Evolutionary conservation across 768 basidiomycete species (phyloP).

Genomic region (Mycena vulgaris): DNA sequence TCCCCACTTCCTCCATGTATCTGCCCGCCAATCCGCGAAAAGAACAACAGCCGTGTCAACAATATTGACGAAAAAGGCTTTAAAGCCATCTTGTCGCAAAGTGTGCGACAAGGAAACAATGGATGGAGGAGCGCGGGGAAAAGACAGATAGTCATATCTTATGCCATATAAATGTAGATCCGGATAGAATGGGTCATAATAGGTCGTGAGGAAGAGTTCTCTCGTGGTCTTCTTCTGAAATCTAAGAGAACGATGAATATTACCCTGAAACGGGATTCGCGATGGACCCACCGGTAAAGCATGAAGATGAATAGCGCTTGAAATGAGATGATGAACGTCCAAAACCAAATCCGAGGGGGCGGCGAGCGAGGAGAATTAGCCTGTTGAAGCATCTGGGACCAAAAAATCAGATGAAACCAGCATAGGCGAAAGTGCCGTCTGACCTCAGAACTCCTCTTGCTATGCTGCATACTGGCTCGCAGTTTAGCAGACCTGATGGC

Average conservation of each 20-base stretch:
- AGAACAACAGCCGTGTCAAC: slow-evolving; percentile 54
- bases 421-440: slow-evolving; percentile 34
- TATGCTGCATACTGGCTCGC: slow-evolving; percentile 52
- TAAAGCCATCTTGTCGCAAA: slow-evolving; percentile 59
- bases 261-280: background rate
- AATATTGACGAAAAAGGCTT: slow-evolving; percentile 53
- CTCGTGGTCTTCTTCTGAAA: slow-evolving; percentile 63
- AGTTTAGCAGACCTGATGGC: slow-evolving; percentile 56
- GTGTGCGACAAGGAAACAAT: slow-evolving; percentile 56
- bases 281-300: slow-evolving; percentile 29
- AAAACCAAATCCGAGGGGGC: slow-evolving; percentile 29
- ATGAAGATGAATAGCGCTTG: slow-evolving; percentile 32
- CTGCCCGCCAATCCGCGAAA: slow-evolving; percentile 54
- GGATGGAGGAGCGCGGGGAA: slow-evolving; percentile 54
- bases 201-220: slow-evolving; percentile 78
- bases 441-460: slow-evolving; percentile 56
- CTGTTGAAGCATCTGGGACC: slow-evolving; percentile 7
- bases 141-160: slow-evolving; percentile 55
- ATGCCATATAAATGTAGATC: slow-evolving; percentile 72
- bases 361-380: slow-evolving; percentile 11
- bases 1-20: slow-evolving; percentile 63
- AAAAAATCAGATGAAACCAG: background rate
- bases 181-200: slow-evolving; percentile 85
- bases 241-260: slow-evolving; percentile 50
- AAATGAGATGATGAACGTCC: slow-evolving; percentile 33